Base-by-base conservation (phyloP, 345 rosid species). In the Brassica carinata region DNA sequence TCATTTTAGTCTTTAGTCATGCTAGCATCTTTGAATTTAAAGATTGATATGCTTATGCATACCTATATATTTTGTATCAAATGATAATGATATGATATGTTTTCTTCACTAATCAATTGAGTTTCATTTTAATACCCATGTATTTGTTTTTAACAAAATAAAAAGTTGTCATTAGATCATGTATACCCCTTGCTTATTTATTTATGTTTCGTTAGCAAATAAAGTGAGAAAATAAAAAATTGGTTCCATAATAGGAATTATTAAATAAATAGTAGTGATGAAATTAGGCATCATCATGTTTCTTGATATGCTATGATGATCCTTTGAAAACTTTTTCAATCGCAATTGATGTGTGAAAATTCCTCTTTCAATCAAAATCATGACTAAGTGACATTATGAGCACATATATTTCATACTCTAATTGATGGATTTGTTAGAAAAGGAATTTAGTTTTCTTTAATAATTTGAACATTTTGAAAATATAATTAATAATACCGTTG, bases 321-420 rank as follows among this genome's bases (percentile, higher is more conserved):
- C 23, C 69, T 81, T 76, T 81, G 84, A 81, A 76, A 64, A 81
- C 81, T 81, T 81, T 81, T 40, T 18, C 67, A 76, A 71, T 81
- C 77, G 77, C 73, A 70, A 66, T 81, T 76, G 77, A 76, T 81
- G 84, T 59, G 73, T 71, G 15, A 45, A 66, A 71, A 40, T 77
- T 83, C 55, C 83, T 73, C 83, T 84, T 83, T 87, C 73, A 76
- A 71, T 79, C 75, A 36, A 77, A 26, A 58, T 72, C 33, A 81
- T 76, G 77, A 76, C 83, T 70, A 18, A 23, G 34, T 29, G 57
- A 71, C 36, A 11, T 61, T 0, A 36, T 67, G 53, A 67, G 43
- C 58, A 23, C 68, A 57, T 72, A 29, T 65, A 72, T 79, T 73
- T 67, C 64, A n/a, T 57, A 31, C 43, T 73, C 26, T 23, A 58